Base-by-base conservation (phyloP, 1,284 basidiomycete genomes). In the Neonothopanus nambi region DNA sequence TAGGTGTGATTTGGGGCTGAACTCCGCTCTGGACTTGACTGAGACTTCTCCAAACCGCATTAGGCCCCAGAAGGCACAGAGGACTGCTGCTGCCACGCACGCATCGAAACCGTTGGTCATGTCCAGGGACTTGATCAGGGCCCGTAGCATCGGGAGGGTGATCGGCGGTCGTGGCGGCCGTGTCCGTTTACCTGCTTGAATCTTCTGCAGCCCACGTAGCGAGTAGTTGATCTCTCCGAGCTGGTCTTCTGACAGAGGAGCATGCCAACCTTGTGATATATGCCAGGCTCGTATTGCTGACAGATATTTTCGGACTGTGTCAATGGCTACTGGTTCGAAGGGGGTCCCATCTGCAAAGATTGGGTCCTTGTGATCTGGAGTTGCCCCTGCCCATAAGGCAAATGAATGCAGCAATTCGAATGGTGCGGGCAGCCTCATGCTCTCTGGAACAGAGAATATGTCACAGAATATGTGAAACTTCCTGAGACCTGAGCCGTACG, bases 391-490 rank as follows among this genome's bases (percentile, higher is more conserved):
- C 71, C 70, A 74, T 1, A 73, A 54, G 0, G 61, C 64, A 57
- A 74, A 73, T 11, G 66, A 73, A 50, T 72, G 66, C 0, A 72
- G 52, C 0, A 69, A 38, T 0, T 46, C 13, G 42, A 67, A 67
- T 4, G 64, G 63, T 0, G 69, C 68, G 18, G 70, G 71, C 1
- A 73, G 61, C 1, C 65, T 54, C 1, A 53, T 55, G 1, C 36
- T 1, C 57, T 74, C 71, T 1, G 68, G 57, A 2, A 72, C 59
- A 1, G 68, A 65, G 56, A 70, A 72, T 1, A 68, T 64, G 48
- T 74, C 65, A 57, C 69, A 72, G 55, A 71, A 73, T 1, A 72
- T 17, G 52, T 72, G 70, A 49, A 71, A 74, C 50, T 75, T 75
- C 2, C 65, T 60, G 0, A 73, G 55, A 3, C 65, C 70, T 2